Conservation (phyloP, 805 yeast genomes). For the Candida odintsovae region DNA sequence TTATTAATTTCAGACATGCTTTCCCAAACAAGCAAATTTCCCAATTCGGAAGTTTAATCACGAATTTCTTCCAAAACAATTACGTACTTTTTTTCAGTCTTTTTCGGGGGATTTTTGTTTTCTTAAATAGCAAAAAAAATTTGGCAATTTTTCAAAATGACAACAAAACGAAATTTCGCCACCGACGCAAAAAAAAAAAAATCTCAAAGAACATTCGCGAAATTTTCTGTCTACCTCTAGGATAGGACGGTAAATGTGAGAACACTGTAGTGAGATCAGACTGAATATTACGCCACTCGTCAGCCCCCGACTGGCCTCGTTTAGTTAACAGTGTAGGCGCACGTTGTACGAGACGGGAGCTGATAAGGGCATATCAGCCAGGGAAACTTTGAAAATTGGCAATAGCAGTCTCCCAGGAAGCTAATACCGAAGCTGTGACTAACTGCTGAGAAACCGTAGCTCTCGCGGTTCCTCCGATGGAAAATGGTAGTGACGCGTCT, state of each 20-base stretch:
- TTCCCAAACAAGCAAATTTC: slow-evolving; percentile 1
- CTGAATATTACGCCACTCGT: background rate
- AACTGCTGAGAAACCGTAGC: too few relatives aligned
- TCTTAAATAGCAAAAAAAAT: slow-evolving; percentile 4
- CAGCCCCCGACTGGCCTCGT: too few relatives aligned
- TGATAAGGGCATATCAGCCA: too few relatives aligned
- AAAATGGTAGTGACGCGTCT: background rate
- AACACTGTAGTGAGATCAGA: background rate
- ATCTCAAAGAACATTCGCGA: background rate
- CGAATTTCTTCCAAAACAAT: background rate
- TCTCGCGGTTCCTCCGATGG: too few relatives aligned
- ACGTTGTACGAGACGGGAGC: too few relatives aligned
- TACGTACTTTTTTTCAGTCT: slow-evolving; percentile 3
- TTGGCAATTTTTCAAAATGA: background rate
- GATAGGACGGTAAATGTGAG: background rate
- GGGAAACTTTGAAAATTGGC: too few relatives aligned
- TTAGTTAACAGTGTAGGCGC: too few relatives aligned
- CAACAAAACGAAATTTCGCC: background rate
- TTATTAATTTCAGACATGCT: slow-evolving; percentile 6
- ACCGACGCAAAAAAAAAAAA: background rate
- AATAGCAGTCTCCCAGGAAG: too few relatives aligned
- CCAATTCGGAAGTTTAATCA: slow-evolving; percentile 3
- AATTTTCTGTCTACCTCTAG: background rate
- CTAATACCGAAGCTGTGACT: too few relatives aligned
- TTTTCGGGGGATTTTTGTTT: slow-evolving; percentile 4